These are phyloP conservation scores for Pachyrhizus erosus DNA, from an alignment of 306 rosid genomes.

Conservation along the genomic window DNA sequence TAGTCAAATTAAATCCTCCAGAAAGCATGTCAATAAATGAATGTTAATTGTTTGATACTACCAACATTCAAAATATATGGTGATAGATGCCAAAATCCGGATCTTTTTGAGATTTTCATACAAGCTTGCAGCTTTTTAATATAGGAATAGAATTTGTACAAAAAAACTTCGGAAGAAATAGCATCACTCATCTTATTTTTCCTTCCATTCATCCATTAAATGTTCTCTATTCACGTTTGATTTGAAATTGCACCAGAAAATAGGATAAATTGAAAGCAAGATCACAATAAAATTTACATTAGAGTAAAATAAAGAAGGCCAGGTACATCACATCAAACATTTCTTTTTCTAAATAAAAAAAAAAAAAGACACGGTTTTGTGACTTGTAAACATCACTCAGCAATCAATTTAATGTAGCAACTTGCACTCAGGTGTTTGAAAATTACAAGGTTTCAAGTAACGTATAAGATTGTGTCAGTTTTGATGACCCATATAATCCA, in stretches of 20 bases:
- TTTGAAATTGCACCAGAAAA: not conserved
- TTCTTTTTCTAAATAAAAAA: not conserved
- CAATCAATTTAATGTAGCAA: constrained; percentile 41
- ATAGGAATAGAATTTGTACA: not conserved
- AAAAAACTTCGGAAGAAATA: not conserved
- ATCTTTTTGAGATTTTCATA: not conserved
- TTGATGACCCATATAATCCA: not conserved
- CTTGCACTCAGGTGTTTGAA: constrained; percentile 37
- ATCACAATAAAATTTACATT: not conserved
- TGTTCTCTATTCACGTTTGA: not conserved
- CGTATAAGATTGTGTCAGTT: constrained; percentile 29
- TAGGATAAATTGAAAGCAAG: not conserved
- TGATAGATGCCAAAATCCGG: not conserved
- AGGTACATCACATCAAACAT: constrained; percentile 28
- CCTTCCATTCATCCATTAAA: not conserved
- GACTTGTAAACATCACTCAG: constrained; percentile 32
- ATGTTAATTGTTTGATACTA: not conserved
- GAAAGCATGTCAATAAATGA: not conserved
- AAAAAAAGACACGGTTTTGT: constrained; percentile 16
- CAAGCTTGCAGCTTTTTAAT: not conserved
- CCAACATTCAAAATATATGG: not conserved
- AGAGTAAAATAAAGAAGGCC: not conserved
- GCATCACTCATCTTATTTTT: constrained; percentile 1
- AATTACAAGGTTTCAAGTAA: constrained; percentile 39
- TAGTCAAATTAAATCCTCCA: not conserved